Percentiles rank a stretch among this genome's conserved stretches.
These are phyloP conservation scores for Thraustochytrium sp. DNA, from an alignment of 352 stramenopile genomes.

Conservation along the genomic window DNA sequence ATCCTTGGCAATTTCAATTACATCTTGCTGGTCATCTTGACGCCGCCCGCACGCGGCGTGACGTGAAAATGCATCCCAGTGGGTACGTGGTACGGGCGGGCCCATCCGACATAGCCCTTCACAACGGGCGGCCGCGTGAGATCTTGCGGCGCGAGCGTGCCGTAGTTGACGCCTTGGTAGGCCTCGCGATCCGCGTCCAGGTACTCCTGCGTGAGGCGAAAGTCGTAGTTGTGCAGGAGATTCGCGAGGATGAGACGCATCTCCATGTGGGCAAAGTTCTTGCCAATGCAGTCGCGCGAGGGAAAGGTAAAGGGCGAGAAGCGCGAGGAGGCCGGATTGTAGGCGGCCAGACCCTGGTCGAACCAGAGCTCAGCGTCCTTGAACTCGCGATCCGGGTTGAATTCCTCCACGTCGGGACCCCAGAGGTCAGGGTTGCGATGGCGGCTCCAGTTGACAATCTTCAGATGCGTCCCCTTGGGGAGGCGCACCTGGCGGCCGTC, in stretches of 20 bases:
- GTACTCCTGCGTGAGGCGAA: background rate
- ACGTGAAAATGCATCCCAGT: conserved; percentile 16
- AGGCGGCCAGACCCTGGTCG: background rate
- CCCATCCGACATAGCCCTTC: background rate
- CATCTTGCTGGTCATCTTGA: no score
- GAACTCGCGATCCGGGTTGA: conserved; percentile 41
- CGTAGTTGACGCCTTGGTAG: conserved; percentile 37
- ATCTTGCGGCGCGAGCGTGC: conserved; percentile 21
- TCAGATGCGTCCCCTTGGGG: conserved; percentile 7
- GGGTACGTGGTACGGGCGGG: background rate
- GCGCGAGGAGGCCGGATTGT: conserved; percentile 23
- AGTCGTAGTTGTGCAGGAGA: background rate
- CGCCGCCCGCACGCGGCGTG: background rate
- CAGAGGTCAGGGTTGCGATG: conserved; percentile 38
- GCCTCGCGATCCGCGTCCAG: background rate
- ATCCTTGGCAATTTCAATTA: no score
- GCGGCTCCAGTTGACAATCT: conserved; percentile 24
- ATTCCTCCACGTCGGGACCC: conserved; percentile 26
- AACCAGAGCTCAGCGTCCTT: conserved; percentile 35
- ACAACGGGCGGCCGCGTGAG: conserved; percentile 6
- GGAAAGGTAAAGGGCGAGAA: conserved; percentile 42
- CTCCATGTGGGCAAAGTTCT: conserved; percentile 46
- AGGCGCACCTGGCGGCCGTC: background rate
- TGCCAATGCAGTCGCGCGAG: conserved; percentile 33
- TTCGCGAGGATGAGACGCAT: conserved; percentile 38